Conservation (phyloP, 805 yeast species). For the Kazachstania taianensis region DNA sequence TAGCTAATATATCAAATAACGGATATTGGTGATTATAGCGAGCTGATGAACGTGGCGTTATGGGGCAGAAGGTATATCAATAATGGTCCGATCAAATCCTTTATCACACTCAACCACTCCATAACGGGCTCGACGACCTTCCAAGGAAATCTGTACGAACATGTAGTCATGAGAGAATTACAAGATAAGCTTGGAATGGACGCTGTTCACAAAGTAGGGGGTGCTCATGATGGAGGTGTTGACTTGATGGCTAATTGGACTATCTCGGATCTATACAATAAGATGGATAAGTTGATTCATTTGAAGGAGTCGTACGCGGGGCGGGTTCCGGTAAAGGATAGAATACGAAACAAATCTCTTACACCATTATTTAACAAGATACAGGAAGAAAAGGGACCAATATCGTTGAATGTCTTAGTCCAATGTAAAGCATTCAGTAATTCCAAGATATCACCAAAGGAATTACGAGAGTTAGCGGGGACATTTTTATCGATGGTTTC, state of each 20-base stretch:
- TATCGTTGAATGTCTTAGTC: conserved; percentile 15
- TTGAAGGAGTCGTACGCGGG: conserved; percentile 1
- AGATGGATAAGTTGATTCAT: conserved; percentile 5
- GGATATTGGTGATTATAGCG: neutral
- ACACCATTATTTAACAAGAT: conserved; percentile 16
- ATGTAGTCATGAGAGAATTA: conserved; percentile 26
- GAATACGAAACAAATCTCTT: conserved; percentile 11
- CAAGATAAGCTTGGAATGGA: conserved; percentile 19
- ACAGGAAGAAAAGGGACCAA: conserved; percentile 1
- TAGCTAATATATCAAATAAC: too few species aligned
- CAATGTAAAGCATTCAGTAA: conserved; percentile 27
- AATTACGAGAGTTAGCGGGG: conserved; percentile 27
- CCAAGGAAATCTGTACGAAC: conserved; percentile 28
- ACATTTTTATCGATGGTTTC: conserved; percentile 20
- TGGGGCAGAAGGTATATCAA: conserved; percentile 6
- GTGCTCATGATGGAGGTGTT: conserved; percentile 28
- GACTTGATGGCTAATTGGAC: conserved; percentile 26
- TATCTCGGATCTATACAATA: conserved; percentile 9
- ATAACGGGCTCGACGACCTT: conserved; percentile 24
- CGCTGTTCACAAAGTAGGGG: conserved; percentile 21
- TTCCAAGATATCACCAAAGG: conserved; percentile 24
- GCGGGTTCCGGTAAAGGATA: conserved; percentile 12
- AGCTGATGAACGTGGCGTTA: neutral
- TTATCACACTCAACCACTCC: conserved; percentile 13
- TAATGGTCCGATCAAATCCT: conserved; percentile 13